Percentiles rank a stretch among this genome's conserved stretches.
phyloP scores from a whole-genome alignment of 1,139 yeast species.

The Suhomyces bolitotheri region DNA sequence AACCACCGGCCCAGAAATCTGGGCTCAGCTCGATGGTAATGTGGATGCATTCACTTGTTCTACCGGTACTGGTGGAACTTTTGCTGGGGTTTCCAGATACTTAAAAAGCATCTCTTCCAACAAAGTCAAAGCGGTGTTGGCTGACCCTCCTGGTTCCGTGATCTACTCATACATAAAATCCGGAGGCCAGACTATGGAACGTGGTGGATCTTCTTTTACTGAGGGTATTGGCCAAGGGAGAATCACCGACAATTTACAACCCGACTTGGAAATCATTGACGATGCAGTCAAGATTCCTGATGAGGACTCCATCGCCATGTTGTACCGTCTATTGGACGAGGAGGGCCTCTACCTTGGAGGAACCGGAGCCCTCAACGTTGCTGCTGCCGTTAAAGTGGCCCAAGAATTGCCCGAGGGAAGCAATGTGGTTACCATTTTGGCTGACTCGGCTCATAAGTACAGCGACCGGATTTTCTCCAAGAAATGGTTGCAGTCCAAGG shows the following conservation, averaged over 20 bases:
- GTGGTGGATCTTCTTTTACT: conserved; percentile 83
- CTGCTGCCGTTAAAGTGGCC: conserved; percentile 76
- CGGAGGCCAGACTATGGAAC: conserved; percentile 58
- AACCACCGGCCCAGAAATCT: conserved; percentile 89
- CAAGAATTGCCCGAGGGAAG: conserved; percentile 73
- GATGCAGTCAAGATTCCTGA: conserved; percentile 79
- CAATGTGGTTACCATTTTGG: conserved; percentile 80
- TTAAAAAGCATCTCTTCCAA: conserved; percentile 65
- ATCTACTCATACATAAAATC: conserved; percentile 74
- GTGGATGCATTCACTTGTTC: conserved; percentile 86
- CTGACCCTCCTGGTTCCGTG: conserved; percentile 94
- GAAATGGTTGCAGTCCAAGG: conserved; percentile 73
- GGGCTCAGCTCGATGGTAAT: conserved; percentile 82
- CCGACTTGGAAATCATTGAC: conserved; percentile 67
- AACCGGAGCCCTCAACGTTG: conserved; percentile 80
- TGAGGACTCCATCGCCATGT: conserved; percentile 74
- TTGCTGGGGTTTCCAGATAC: conserved; percentile 79
- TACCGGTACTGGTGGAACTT: conserved; percentile 90
- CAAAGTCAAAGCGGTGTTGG: conserved; percentile 61
- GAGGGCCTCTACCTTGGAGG: conserved; percentile 94
- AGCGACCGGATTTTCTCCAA: conserved; percentile 77
- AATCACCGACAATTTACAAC: conserved; percentile 76
- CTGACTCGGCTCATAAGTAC: conserved; percentile 89
- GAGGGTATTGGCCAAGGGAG: conserved; percentile 97
- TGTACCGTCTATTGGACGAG: conserved; percentile 77